Evolutionary conservation across 2,329 filamentous ascomycete genomes (phyloP), one percentile per base, ranked within the genome.

Genomic region (Nemania sp.): DNA sequence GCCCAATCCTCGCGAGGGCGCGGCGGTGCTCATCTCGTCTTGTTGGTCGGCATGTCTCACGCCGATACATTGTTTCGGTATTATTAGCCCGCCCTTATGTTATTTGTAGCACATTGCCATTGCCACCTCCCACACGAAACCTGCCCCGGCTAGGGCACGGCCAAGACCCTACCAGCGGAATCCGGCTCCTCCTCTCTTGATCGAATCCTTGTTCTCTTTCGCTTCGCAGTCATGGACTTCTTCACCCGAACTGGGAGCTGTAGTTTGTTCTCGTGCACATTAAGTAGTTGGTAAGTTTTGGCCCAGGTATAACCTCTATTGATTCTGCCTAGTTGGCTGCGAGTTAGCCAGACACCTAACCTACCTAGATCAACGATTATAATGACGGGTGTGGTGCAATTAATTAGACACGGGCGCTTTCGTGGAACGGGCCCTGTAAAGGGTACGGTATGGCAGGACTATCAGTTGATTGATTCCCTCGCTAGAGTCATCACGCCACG

Each of bases 61-160:
- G 45, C 40, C 53, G 18, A 47, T 43, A 63, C 59, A 60, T 56
- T 64, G 60, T 68, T 68, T 70, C 65, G 68, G 67, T 65, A 54
- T 60, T 68, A 66, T 68, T 68, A 66, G 54, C 56, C 64, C 68
- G 63, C 61, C 65, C 67, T 62, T 37, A 65, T 65, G 55, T 51
- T 62, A 62, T 62, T 62, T 58, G 54, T 54, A 37, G 55, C 59
- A 59, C 54, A 42, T 51, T 39, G 45, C 18, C 54, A 54, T n/a
- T n/a, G n/a, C n/a, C n/a, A n/a, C n/a, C n/a, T n/a, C 50, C 49
- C 51, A 62, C 55, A 57, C 59, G 59, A 64, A 59, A 60, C 54
- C 32, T 11, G 43, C 54, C 65, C 59, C 15, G 39, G 45, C n/a
- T 32, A 15, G 37, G 25, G 4, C 25, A 29, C 25, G 25, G 25